Conservation (phyloP, 2,329 filamentous ascomycete genomes). For the Neonectria ditissima region DNA sequence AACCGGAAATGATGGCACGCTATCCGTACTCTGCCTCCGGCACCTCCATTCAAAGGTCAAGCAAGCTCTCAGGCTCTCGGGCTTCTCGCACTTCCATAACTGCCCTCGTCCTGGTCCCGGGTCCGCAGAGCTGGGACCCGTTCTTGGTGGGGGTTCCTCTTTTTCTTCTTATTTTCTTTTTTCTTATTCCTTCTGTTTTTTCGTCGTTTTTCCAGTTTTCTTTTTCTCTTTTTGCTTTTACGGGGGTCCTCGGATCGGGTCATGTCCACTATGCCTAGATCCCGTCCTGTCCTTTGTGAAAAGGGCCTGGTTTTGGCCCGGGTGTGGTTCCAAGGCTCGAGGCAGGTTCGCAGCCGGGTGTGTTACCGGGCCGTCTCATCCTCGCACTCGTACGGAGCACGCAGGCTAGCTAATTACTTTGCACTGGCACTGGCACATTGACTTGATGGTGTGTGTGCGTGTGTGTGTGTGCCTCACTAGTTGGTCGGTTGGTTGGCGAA, state of each 20-base stretch:
- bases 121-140: conserved; percentile 6
- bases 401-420: background rate
- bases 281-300: conserved; percentile 4
- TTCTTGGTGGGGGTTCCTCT: background rate
- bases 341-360: conserved; percentile 5
- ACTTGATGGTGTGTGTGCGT: background rate
- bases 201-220: background rate
- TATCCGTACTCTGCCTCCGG: conserved; percentile 1
- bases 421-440: background rate
- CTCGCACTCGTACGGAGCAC: conserved; percentile 1
- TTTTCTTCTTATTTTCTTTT: background rate
- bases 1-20: conserved; percentile 24
- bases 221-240: background rate
- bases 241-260: conserved; percentile 1
- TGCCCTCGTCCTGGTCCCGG: conserved; percentile 1
- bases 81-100: conserved; percentile 4
- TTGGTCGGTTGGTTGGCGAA: conserved; percentile 5
- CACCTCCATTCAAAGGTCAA: conserved; percentile 11
- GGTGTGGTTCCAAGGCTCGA: background rate
- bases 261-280: conserved; percentile 10
- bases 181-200: background rate
- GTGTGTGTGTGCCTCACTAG: background rate
- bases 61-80: background rate
- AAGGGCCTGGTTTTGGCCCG: background rate
- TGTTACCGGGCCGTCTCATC: conserved; percentile 16